Evolutionary conservation across 2,329 filamentous ascomycete genomes (phyloP).

Genomic region (Xylaria sp.): DNA sequence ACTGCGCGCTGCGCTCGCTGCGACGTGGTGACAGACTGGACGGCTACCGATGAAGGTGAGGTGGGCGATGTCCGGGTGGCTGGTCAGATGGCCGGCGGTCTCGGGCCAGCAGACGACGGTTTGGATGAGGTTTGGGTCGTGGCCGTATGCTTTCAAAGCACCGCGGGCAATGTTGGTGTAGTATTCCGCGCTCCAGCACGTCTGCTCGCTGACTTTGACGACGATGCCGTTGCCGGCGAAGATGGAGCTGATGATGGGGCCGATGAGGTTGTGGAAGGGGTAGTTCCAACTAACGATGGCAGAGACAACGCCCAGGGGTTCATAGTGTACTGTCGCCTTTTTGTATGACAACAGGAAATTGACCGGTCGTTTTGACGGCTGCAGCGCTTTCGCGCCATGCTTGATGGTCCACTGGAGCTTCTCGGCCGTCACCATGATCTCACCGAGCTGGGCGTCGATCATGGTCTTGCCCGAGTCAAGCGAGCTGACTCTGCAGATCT

Average conservation of each 20-base stretch:
- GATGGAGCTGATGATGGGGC: slow-evolving; percentile 81
- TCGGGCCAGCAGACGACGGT: slow-evolving; percentile 82
- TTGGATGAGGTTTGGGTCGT: slow-evolving; percentile 77
- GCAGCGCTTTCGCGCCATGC: slow-evolving; percentile 79
- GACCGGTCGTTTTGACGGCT: slow-evolving; percentile 68
- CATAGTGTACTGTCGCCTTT: slow-evolving; percentile 81
- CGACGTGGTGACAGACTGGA: slow-evolving; percentile 81
- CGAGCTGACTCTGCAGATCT: slow-evolving; percentile 78
- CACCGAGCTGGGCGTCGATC: slow-evolving; percentile 87
- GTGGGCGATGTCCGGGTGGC: slow-evolving; percentile 77
- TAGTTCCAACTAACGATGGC: slow-evolving; percentile 98
- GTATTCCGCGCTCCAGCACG: slow-evolving; percentile 84
- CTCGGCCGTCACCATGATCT: slow-evolving; percentile 89
- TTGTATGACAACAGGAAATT: slow-evolving; percentile 96
- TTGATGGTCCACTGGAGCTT: slow-evolving; percentile 91
- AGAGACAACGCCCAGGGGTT: slow-evolving; percentile 87
- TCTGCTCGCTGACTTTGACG: slow-evolving; percentile 92
- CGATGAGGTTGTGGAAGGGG: slow-evolving; percentile 90
- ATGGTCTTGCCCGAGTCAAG: slow-evolving; percentile 95
- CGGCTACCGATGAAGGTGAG: slow-evolving; percentile 94
- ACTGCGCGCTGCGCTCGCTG: slow-evolving; percentile 73
- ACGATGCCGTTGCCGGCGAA: slow-evolving; percentile 90
- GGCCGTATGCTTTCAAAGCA: slow-evolving; percentile 75
- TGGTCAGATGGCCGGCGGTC: slow-evolving; percentile 74
- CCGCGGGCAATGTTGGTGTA: slow-evolving; percentile 73